Evolutionary conservation across 352 stramenopile species (phyloP).

Genomic region (Phytophthora pisi): DNA sequence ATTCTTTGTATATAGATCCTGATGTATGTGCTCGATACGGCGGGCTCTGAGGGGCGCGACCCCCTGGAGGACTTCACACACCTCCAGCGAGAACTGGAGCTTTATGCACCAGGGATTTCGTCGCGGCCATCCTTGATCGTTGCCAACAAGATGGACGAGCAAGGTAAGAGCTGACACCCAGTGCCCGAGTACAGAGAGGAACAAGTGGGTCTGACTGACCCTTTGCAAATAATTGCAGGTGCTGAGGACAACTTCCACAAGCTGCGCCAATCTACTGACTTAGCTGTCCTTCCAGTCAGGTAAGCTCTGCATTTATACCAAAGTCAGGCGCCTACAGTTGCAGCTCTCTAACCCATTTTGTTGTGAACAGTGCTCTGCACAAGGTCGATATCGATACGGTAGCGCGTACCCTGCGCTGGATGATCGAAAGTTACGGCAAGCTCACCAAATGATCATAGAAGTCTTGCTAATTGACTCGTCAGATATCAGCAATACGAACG

Average conservation of each 20-base stretch:
- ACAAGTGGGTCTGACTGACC: background rate
- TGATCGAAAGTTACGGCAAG: conserved; percentile 69
- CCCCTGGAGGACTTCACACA: conserved; percentile 78
- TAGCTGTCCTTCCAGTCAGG: conserved; percentile 84
- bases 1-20: conserved; percentile 55
- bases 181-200: background rate
- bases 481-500: conserved; percentile 22
- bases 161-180: conserved; percentile 31
- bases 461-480: background rate
- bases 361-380: conserved; percentile 67
- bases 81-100: conserved; percentile 84
- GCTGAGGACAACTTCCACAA: conserved; percentile 84
- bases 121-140: conserved; percentile 84
- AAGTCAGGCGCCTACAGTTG: background rate
- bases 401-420: conserved; percentile 72
- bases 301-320: conserved; percentile 20
- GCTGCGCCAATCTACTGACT: conserved; percentile 69
- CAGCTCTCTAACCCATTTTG: background rate
- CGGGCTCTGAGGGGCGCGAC: conserved; percentile 78
- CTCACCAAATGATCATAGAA: conserved; percentile 60
- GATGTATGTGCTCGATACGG: conserved; percentile 87
- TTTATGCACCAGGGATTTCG: conserved; percentile 88
- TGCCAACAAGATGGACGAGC: conserved; percentile 92
- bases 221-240: conserved; percentile 23
- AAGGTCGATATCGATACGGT: conserved; percentile 88